Percentiles rank a stretch among this genome's conserved stretches.
These are phyloP conservation scores for Penicillium malachiteum DNA, from an alignment of 495 filamentous ascomycete genomes.

Conservation along the genomic window DNA sequence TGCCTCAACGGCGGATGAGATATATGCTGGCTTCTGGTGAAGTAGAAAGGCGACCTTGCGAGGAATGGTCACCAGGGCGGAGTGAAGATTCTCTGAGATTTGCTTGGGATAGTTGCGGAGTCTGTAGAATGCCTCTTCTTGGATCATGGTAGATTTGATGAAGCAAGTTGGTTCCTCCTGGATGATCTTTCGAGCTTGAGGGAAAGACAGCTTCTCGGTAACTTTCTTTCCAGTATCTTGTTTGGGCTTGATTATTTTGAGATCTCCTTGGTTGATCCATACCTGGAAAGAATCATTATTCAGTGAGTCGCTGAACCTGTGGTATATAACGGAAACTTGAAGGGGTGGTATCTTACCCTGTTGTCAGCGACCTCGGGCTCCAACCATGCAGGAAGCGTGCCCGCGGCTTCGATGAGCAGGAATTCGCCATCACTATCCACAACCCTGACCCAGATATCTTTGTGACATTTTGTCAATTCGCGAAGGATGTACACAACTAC, in stretches of 20 bases:
- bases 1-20: conserved; percentile 81
- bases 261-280: conserved; percentile 73
- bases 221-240: conserved; percentile 31
- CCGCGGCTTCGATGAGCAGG: conserved; percentile 90
- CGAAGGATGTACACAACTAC: conserved; percentile 89
- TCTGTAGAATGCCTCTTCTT: conserved; percentile 88
- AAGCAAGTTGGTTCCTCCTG: conserved; percentile 49
- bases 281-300: conserved; percentile 38
- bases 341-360: conserved; percentile 52
- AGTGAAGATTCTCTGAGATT: conserved; percentile 69
- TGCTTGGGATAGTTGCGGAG: conserved; percentile 76
- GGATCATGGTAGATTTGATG: conserved; percentile 65
- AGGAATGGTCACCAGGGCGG: conserved; percentile 68
- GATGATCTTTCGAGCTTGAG: conserved; percentile 61
- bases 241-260: conserved; percentile 69
- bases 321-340: background rate
- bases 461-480: conserved; percentile 70
- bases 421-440: conserved; percentile 93
- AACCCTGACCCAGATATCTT: conserved; percentile 77
- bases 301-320: background rate
- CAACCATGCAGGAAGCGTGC: conserved; percentile 82
- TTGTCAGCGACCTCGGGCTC: conserved; percentile 88
- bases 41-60: conserved; percentile 81
- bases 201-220: conserved; percentile 53
- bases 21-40: conserved; percentile 65